Conservation (phyloP, 129 eudicot genomes). For the Arctium lappa region DNA sequence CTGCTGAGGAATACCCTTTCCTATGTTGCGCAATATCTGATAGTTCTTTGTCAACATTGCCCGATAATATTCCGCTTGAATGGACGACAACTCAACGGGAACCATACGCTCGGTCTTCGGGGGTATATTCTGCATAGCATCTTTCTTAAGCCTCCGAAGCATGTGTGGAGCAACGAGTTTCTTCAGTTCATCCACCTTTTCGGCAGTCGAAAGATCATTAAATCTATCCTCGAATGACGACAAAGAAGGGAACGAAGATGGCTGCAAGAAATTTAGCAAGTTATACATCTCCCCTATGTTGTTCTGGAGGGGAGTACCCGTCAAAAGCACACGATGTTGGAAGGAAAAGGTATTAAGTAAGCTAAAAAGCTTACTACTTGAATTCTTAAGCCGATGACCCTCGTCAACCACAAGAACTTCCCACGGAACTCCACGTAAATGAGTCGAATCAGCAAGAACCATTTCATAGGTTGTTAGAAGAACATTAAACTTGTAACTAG, state of each 20-base stretch:
- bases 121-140: constrained; percentile 93
- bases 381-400: constrained; percentile 89
- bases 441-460: constrained; percentile 79
- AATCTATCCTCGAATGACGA: constrained; percentile 85
- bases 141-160: constrained; percentile 94
- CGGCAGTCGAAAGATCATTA: constrained; percentile 87
- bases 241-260: constrained; percentile 80
- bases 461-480: constrained; percentile 92
- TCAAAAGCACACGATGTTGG: constrained; percentile 91
- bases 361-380: constrained; percentile 87
- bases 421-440: constrained; percentile 84
- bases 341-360: constrained; percentile 76
- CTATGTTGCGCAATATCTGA: constrained; percentile 79
- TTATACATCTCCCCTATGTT: constrained; percentile 94
- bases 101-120: constrained; percentile 95
- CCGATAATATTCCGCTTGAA: constrained; percentile 95
- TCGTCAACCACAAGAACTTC: constrained; percentile 98
- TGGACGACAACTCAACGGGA: constrained; percentile 92
- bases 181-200: constrained; percentile 87
- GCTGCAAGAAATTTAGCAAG: constrained; percentile 83
- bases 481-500: constrained; percentile 71
- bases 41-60: constrained; percentile 97
- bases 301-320: constrained; percentile 97
- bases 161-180: constrained; percentile 95
- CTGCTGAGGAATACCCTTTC: constrained; percentile 83